These are phyloP conservation scores for Rhizopogon salebrosus DNA, from an alignment of 768 basidiomycete species.

Conservation along the genomic window DNA sequence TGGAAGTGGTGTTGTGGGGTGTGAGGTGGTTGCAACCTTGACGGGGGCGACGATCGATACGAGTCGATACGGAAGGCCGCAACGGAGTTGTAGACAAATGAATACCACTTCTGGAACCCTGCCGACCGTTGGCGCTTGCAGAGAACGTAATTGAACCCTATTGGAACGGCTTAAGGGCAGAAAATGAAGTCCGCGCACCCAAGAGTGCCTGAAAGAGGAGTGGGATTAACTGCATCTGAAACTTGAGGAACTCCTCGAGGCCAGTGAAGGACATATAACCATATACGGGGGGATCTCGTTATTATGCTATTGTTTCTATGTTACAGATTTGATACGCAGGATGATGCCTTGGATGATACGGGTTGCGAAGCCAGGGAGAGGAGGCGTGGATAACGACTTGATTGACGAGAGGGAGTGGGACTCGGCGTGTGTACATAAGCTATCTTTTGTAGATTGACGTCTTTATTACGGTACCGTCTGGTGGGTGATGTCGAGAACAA, in stretches of 20 bases:
- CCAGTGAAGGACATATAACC: conserved; percentile 17
- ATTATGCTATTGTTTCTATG: conserved; percentile 6
- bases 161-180: conserved; percentile 14
- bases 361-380: conserved; percentile 15
- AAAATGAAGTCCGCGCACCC: conserved; percentile 18
- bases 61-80: neutral
- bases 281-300: conserved; percentile 16
- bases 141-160: conserved; percentile 8
- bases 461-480: neutral
- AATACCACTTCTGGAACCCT: neutral
- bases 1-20: neutral
- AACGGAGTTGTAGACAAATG: neutral
- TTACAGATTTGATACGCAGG: neutral
- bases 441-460: neutral
- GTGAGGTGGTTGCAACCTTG: neutral
- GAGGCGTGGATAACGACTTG: neutral
- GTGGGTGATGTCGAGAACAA: conserved; percentile 8
- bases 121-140: conserved; percentile 19
- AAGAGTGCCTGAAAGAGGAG: conserved; percentile 18
- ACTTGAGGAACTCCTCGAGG: conserved; percentile 20
- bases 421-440: neutral
- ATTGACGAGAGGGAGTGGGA: conserved; percentile 1
- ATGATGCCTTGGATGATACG: conserved; percentile 8
- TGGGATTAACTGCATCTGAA: conserved; percentile 23
- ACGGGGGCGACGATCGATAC: neutral